Conservation (phyloP, 371 early-diverging fungal species). For the Actinomucor elegans region DNA sequence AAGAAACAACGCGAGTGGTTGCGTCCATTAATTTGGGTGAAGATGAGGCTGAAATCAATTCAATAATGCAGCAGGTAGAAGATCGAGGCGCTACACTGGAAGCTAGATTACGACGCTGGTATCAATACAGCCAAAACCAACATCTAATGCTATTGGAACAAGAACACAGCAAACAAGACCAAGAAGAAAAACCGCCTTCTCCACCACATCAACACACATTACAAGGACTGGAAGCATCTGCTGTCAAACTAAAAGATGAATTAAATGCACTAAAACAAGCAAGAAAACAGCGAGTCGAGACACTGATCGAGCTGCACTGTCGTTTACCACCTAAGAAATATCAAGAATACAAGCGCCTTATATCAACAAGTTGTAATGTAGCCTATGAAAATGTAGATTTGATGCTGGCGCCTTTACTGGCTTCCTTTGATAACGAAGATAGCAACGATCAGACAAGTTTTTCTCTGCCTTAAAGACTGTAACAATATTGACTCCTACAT, state of each 20-base stretch:
- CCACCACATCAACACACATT: not conserved
- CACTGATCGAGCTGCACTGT: slow-evolving; percentile 18
- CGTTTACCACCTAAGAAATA: slow-evolving; percentile 36
- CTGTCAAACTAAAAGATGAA: slow-evolving; percentile 4
- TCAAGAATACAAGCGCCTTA: slow-evolving; percentile 49
- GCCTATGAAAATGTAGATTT: slow-evolving; percentile 49
- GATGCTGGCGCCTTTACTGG: slow-evolving; percentile 39
- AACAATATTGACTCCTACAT: no score
- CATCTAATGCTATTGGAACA: not conserved
- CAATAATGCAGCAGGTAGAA: not conserved
- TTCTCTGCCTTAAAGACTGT: no score
- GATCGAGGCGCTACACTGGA: slow-evolving; percentile 7
- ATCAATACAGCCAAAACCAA: slow-evolving; percentile 20
- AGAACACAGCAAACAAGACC: not conserved
- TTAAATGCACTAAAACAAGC: slow-evolving; percentile 3
- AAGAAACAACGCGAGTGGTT: slow-evolving; percentile 19
- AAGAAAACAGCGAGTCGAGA: slow-evolving; percentile 19
- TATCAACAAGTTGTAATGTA: slow-evolving; percentile 49
- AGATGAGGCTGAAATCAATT: not conserved
- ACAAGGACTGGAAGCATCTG: slow-evolving; percentile 3
- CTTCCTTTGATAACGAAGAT: slow-evolving; percentile 25
- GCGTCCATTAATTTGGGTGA: not conserved
- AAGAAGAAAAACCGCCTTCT: slow-evolving; percentile 8
- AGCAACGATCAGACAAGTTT: no score
- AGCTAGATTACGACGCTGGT: slow-evolving; percentile 5